Evolutionary conservation across 257 asterid genomes (phyloP).

Genomic region (Asclepias syriaca): DNA sequence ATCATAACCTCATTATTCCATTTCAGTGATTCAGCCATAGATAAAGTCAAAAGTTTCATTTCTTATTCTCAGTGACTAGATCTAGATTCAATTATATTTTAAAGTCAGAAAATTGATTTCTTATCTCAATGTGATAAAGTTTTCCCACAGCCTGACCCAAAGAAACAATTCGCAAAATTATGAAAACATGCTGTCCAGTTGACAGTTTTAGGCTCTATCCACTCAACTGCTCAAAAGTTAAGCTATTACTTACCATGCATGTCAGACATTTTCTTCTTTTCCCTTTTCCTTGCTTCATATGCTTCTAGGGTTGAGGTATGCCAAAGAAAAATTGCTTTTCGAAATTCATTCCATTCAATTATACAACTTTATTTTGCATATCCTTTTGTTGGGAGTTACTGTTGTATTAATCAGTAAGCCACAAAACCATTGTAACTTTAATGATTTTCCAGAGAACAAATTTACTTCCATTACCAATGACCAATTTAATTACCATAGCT

Average conservation of each 20-base stretch:
- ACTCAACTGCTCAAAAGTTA: background rate
- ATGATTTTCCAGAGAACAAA: background rate
- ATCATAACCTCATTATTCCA: background rate
- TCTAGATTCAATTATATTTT: background rate
- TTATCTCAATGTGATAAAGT: background rate
- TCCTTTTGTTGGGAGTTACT: background rate
- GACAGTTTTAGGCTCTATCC: background rate
- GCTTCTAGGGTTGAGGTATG: background rate
- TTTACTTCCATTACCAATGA: background rate
- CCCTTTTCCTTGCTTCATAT: background rate
- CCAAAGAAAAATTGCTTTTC: background rate
- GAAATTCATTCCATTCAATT: background rate
- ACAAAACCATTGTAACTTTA: background rate
- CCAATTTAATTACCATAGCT: background rate
- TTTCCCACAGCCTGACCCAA: background rate
- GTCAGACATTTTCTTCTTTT: background rate
- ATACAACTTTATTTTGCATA: background rate
- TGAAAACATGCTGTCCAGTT: background rate
- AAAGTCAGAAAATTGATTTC: background rate
- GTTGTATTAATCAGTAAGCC: background rate
- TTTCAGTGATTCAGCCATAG: background rate
- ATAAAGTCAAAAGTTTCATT: background rate
- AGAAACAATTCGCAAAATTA: background rate
- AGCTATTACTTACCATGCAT: background rate
- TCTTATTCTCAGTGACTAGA: background rate